Evolutionary conservation across 805 yeast genomes (phyloP), one percentile per base, ranked within the genome.

Genomic region (Suhomyces tanzawaensis): DNA sequence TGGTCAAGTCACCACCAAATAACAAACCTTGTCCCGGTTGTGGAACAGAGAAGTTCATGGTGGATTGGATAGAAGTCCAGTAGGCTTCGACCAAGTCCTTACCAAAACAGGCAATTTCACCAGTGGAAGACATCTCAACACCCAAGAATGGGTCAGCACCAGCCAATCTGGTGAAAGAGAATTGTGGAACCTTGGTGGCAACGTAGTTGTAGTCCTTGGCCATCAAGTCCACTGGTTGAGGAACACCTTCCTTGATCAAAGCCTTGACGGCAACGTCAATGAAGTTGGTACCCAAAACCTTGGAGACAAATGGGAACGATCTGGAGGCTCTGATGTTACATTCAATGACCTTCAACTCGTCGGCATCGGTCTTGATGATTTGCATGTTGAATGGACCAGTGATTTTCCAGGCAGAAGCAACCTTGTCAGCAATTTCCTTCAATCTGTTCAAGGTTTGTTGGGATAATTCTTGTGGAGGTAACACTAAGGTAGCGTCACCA

Each of bases 121-220:
- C 99, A 36, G 99, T 93, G 9, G 98, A 90, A 5, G 98, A 83
- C 99, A 93, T 93, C 72, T 93, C 99, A 50, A 93, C 99, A 48
- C 99, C 99, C 59, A 93, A 75, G 76, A 86, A 90, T 47, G 99
- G 99, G 66, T 93, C 99, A 35, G 99, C 99, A 50, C 99, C 99
- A 14, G 98, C 97, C 57, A 93, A 76, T 72, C 99, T 82, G 27
- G 98, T 90, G 74, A 93, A 93, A 6, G 98, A 91, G 69, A 93
- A 93, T 71, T 93, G 99, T 33, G 99, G 99, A 39, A 91, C 97
- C 71, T 93, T 93, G 39, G 95, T 85, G 35, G 98, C 98, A 58
- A 91, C 98, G 57, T 88, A 85, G 52, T 77, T 71, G 65, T 87
- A 85, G 41, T 72, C 54, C 53, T 74, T 71, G 40, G 72, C 73